Conservation (phyloP, 108 stramenopile species). For the Nitzschia inconspicua region DNA sequence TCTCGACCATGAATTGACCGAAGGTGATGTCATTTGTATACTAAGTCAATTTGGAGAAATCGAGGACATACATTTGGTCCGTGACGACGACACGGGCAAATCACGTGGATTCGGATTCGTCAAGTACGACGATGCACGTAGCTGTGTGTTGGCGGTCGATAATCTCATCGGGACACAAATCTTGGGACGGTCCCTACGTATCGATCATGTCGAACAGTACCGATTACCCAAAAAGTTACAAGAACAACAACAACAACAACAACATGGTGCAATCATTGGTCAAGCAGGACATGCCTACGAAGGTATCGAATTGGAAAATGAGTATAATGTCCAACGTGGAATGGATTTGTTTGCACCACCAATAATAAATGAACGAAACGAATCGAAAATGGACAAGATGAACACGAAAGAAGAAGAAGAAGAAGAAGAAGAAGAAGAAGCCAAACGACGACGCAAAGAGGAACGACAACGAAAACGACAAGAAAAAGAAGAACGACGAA, state of each 20-base stretch:
- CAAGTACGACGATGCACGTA: slow-evolving; percentile 91
- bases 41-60: slow-evolving; percentile 90
- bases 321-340: slow-evolving; percentile 74
- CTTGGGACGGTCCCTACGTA: slow-evolving; percentile 83
- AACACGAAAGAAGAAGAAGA: slow-evolving; percentile 1
- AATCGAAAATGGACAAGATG: slow-evolving; percentile 9
- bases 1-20: slow-evolving; percentile 82
- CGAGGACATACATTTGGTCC: slow-evolving; percentile 94
- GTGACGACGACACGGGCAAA: slow-evolving; percentile 94
- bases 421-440: slow-evolving; percentile 17
- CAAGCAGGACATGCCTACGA: slow-evolving; percentile 88
- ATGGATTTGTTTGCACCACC: slow-evolving; percentile 86
- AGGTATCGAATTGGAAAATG: slow-evolving; percentile 71
- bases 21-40: slow-evolving; percentile 94
- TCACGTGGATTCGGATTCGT: slow-evolving; percentile 84
- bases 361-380: not conserved
- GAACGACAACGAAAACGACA: slow-evolving; percentile 9
- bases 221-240: slow-evolving; percentile 87
- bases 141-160: slow-evolving; percentile 96
- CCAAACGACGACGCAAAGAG: slow-evolving; percentile 15
- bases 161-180: slow-evolving; percentile 86
- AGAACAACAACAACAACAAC: slow-evolving; percentile 74
- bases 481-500: not conserved
- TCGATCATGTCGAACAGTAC: slow-evolving; percentile 98
- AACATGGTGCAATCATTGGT: not conserved